A percentile compares a stretch with the other conserved stretches of the same genome.
Evolutionary conservation across 2,329 filamentous ascomycete genomes (phyloP).

Genomic region (Talaromyces sp.): DNA sequence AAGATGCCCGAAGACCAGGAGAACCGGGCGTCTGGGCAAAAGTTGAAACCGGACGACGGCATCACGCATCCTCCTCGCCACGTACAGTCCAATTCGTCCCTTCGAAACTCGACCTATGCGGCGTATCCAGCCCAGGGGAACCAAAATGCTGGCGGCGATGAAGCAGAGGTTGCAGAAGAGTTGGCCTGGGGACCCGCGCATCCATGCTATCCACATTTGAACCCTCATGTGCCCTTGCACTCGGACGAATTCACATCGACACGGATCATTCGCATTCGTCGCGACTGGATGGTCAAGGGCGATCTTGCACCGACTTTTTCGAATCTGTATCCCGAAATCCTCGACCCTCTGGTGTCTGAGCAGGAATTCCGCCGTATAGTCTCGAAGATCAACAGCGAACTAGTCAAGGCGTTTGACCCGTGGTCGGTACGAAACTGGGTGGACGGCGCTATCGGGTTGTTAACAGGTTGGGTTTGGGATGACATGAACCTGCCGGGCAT

Average conservation of each 20-base stretch:
- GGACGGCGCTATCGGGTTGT: slow-evolving; percentile 69
- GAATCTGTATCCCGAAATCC: slow-evolving; percentile 91
- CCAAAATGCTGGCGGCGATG: slow-evolving; percentile 35
- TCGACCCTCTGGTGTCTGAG: slow-evolving; percentile 80
- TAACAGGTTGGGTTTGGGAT: slow-evolving; percentile 94
- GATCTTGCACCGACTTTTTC: slow-evolving; percentile 91
- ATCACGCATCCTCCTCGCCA: slow-evolving; percentile 25
- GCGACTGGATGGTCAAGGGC: slow-evolving; percentile 86
- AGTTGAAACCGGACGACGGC: slow-evolving; percentile 15
- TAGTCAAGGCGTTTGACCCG: slow-evolving; percentile 74
- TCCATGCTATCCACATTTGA: slow-evolving; percentile 89
- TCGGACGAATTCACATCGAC: slow-evolving; percentile 71
- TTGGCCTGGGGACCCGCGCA: slow-evolving; percentile 90
- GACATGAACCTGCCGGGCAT: slow-evolving; percentile 72
- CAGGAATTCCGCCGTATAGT: slow-evolving; percentile 79
- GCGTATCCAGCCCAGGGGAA: slow-evolving; percentile 33
- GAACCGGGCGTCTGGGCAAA: neutral
- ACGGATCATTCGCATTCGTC: slow-evolving; percentile 81
- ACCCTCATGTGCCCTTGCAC: slow-evolving; percentile 77
- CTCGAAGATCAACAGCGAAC: slow-evolving; percentile 70
- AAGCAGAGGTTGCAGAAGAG: slow-evolving; percentile 55
- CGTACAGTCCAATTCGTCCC: slow-evolving; percentile 34
- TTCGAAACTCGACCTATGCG: slow-evolving; percentile 35
- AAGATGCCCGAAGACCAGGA: slow-evolving; percentile 24
- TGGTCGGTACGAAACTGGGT: slow-evolving; percentile 70